These are phyloP conservation scores for Daldinia grandis DNA, from an alignment of 495 filamentous ascomycete species.

Conservation along the genomic window DNA sequence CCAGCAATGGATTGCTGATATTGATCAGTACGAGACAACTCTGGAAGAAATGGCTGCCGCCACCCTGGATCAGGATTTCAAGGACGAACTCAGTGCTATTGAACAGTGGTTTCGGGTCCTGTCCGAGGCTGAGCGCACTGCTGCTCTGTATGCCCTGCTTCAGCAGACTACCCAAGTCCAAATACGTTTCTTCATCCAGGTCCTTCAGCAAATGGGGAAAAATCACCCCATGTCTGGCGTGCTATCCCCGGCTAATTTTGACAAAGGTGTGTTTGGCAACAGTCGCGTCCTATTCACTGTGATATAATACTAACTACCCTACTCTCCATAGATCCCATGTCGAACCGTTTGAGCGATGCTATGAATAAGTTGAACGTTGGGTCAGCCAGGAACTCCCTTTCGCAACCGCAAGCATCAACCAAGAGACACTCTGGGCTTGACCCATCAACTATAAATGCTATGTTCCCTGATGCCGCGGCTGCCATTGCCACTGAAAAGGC, in stretches of 20 bases:
- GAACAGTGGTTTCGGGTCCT: constrained; percentile 99
- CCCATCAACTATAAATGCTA: constrained; percentile 92
- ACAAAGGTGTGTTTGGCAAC: constrained; percentile 74
- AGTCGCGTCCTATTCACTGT: neutral
- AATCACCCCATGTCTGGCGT: constrained; percentile 97
- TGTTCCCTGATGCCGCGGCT: constrained; percentile 98
- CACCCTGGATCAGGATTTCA: constrained; percentile 98
- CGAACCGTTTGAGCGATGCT: constrained; percentile 94
- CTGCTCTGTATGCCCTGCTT: constrained; percentile 91
- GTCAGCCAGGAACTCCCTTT: constrained; percentile 84
- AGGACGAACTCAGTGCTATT: constrained; percentile 97
- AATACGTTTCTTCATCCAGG: constrained; percentile 98
- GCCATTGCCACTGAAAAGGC: constrained; percentile 98
- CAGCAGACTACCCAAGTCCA: constrained; percentile 99
- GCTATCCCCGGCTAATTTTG: constrained; percentile 94
- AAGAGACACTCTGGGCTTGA: constrained; percentile 95
- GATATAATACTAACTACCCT: constrained; percentile 10
- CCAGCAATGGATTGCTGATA: constrained; percentile 98
- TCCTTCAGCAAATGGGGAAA: constrained; percentile 98
- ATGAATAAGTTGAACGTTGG: constrained; percentile 93
- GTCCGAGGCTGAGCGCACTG: constrained; percentile 95
- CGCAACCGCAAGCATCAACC: constrained; percentile 73
- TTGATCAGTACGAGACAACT: constrained; percentile 97
- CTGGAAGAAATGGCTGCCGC: constrained; percentile 99
- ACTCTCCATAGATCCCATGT: constrained; percentile 82